Percentiles rank a stretch among this genome's conserved stretches.
Conservation (phyloP, 2,329 filamentous ascomycete species). For the Hypoxylon sp. region DNA sequence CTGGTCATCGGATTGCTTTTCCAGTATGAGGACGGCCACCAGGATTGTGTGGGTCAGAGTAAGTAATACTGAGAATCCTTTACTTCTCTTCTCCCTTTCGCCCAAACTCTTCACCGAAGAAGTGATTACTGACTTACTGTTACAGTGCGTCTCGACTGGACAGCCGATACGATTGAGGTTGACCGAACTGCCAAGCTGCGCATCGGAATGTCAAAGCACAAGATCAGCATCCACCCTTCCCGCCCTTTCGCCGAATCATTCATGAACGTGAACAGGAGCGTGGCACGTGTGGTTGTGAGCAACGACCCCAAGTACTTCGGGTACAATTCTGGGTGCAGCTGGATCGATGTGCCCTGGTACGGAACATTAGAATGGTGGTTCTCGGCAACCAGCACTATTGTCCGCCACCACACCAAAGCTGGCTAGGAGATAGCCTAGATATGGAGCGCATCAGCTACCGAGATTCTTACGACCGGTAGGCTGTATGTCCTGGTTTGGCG, state of each 20-base stretch:
- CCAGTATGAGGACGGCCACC: constrained; percentile 11
- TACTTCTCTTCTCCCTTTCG: background rate
- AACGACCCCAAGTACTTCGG: too few relatives aligned
- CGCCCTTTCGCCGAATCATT: background rate
- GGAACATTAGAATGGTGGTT: constrained; percentile 20
- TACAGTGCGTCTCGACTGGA: constrained; percentile 13
- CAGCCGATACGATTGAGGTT: background rate
- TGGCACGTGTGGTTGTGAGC: background rate
- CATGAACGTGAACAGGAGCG: background rate
- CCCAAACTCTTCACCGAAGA: background rate
- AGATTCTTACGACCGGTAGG: background rate
- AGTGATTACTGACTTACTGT: background rate
- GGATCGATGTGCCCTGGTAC: background rate
- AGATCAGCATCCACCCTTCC: background rate
- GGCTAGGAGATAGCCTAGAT: background rate
- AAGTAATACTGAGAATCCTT: background rate
- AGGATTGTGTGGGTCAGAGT: constrained; percentile 7
- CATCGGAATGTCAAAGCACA: background rate
- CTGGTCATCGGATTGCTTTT: constrained; percentile 5
- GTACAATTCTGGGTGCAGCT: too few relatives aligned
- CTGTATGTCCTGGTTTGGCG: background rate
- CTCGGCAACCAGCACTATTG: too few relatives aligned
- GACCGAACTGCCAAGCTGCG: background rate
- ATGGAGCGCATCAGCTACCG: background rate
- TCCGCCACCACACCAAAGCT: background rate